Evolutionary conservation across 805 yeast genomes (phyloP).

Genomic region (Candida peoriensis): DNA sequence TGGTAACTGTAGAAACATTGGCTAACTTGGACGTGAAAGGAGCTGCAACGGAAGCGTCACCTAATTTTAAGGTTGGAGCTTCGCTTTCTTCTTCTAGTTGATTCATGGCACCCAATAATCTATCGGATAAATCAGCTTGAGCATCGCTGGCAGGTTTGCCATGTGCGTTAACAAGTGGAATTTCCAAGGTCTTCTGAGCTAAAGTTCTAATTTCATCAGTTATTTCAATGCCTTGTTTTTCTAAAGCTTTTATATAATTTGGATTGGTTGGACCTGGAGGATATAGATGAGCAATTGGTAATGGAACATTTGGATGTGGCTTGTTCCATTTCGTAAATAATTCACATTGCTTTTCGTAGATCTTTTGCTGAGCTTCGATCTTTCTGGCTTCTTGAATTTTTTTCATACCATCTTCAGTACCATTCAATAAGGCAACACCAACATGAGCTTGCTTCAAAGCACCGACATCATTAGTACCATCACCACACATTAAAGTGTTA

Average conservation of each 20-base stretch:
- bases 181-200: conserved; percentile 45
- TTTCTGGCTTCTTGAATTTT: conserved; percentile 79
- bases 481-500: conserved; percentile 97
- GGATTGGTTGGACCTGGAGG: conserved; percentile 96
- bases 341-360: conserved; percentile 82
- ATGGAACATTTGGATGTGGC: conserved; percentile 81
- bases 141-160: conserved; percentile 29
- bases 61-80: conserved; percentile 89
- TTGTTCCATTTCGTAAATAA: conserved; percentile 77
- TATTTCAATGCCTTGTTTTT: conserved; percentile 73
- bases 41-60: conserved; percentile 99
- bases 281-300: conserved; percentile 84
- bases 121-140: conserved; percentile 52
- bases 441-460: conserved; percentile 98
- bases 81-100: conserved; percentile 66
- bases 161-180: conserved; percentile 30
- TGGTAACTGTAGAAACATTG: conserved; percentile 86
- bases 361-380: conserved; percentile 53
- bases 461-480: conserved; percentile 99
- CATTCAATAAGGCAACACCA: conserved; percentile 96
- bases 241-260: conserved; percentile 78
- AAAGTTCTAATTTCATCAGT: conserved; percentile 66
- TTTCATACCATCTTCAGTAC: conserved; percentile 91
- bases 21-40: conserved; percentile 95
- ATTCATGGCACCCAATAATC: conserved; percentile 48